Evolutionary conservation across 2,329 filamentous ascomycete genomes (phyloP).

Genomic region (Paecilomyces dactylethromorphus): DNA sequence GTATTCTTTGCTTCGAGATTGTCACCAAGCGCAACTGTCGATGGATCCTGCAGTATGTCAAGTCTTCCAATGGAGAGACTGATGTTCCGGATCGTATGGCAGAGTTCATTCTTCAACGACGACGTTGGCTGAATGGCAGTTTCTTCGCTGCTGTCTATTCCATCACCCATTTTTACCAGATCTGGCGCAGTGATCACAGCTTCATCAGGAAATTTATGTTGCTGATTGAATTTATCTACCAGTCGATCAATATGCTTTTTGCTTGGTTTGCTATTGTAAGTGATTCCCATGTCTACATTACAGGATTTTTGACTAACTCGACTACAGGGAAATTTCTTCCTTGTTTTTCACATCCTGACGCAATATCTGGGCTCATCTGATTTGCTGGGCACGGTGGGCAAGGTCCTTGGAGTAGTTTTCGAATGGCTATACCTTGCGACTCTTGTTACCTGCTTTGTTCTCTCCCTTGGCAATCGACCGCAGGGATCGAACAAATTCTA

Average conservation of each 20-base stretch:
- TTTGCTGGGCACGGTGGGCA: constrained; percentile 70
- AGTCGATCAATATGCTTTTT: constrained; percentile 93
- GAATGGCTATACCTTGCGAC: constrained; percentile 94
- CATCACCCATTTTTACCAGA: constrained; percentile 89
- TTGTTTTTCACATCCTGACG: constrained; percentile 96
- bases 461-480: constrained; percentile 89
- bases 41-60: constrained; percentile 98
- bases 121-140: constrained; percentile 95
- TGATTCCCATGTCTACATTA: constrained; percentile 5
- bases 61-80: constrained; percentile 92
- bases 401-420: constrained; percentile 80
- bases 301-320: constrained; percentile 5
- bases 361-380: constrained; percentile 65
- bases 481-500: constrained; percentile 92
- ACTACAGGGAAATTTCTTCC: constrained; percentile 79
- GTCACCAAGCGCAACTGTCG: constrained; percentile 96
- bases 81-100: constrained; percentile 93
- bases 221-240: constrained; percentile 87
- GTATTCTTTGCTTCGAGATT: constrained; percentile 61
- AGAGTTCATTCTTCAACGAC: constrained; percentile 89
- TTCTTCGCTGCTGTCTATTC: constrained; percentile 98
- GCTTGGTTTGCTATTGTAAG: constrained; percentile 89
- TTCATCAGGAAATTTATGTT: constrained; percentile 82
- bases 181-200: constrained; percentile 89
- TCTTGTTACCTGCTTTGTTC: constrained; percentile 87